Percentiles rank a stretch among this genome's conserved stretches.
These are phyloP conservation scores for Aspergillus proliferans DNA, from an alignment of 2,329 filamentous ascomycete genomes.

Conservation along the genomic window DNA sequence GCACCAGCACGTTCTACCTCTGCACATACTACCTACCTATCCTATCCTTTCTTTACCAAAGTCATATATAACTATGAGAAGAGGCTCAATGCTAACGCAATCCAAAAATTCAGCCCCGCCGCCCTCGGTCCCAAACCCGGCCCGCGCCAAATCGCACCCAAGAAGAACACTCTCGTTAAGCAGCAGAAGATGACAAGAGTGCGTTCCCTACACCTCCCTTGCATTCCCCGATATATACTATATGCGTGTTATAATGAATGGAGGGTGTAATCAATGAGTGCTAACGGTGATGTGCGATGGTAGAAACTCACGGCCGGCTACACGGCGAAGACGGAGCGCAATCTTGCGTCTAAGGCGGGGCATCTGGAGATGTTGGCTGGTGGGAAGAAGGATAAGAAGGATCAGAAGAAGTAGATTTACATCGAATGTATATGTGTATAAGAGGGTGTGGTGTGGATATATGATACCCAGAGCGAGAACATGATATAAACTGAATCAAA, in stretches of 20 bases:
- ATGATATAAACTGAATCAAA: neutral
- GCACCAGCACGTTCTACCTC: neutral
- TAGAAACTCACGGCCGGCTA: constrained; percentile 58
- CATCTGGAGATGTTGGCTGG: constrained; percentile 64
- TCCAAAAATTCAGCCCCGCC: constrained; percentile 10
- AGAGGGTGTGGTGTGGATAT: constrained; percentile 24
- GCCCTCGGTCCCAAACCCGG: constrained; percentile 52
- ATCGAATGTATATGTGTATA: neutral
- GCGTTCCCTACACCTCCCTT: neutral
- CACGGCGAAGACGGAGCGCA: constrained; percentile 60
- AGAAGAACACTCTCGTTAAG: constrained; percentile 55
- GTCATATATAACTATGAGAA: neutral
- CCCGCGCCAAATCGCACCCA: constrained; percentile 58
- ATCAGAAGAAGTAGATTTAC: constrained; percentile 17
- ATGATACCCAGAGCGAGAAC: neutral
- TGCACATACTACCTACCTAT: neutral
- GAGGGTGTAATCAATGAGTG: neutral
- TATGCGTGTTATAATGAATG: neutral
- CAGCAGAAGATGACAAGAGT: constrained; percentile 60
- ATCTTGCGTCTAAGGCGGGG: constrained; percentile 60
- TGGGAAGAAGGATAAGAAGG: constrained; percentile 56
- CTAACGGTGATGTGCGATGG: neutral
- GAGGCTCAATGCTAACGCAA: constrained; percentile 1
- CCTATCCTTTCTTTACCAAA: neutral
- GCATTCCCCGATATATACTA: neutral